Evolutionary conservation across 169 alveolate species (phyloP).

Genomic region (Plasmodium inui): DNA sequence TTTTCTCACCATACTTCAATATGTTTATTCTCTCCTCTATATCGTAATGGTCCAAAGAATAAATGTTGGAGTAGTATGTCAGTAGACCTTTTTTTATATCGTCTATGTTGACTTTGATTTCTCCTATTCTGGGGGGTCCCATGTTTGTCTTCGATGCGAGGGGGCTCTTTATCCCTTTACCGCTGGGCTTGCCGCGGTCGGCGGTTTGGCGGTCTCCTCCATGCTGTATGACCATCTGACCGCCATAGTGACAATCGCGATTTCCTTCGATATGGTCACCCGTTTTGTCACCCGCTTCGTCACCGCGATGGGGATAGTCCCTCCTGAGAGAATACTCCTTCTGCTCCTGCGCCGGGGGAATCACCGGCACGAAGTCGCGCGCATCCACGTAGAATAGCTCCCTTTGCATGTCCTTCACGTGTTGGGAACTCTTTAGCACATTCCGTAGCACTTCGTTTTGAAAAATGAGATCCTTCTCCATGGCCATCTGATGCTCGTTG

Average conservation of each 20-base stretch:
- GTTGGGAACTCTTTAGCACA: conserved; percentile 47
- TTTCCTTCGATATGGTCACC: neutral
- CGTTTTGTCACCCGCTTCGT: neutral
- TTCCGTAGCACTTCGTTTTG: conserved; percentile 64
- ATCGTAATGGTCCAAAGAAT: conserved; percentile 58
- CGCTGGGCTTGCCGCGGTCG: neutral
- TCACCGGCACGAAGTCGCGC: conserved; percentile 32
- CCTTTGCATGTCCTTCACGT: conserved; percentile 70
- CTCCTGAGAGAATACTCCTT: conserved; percentile 31
- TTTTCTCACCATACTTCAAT: conserved; percentile 53
- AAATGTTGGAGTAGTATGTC: conserved; percentile 50
- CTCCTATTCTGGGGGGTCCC: conserved; percentile 37
- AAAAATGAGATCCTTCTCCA: conserved; percentile 24
- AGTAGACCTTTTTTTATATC: conserved; percentile 51
- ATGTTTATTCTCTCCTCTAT: conserved; percentile 61
- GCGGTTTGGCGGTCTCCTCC: neutral
- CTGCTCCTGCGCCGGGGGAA: conserved; percentile 14
- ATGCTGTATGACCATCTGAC: neutral
- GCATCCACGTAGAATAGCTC: conserved; percentile 51
- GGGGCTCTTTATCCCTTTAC: neutral
- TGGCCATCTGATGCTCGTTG: neutral
- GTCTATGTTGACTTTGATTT: conserved; percentile 71
- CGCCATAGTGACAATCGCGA: neutral
- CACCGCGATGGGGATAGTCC: neutral
- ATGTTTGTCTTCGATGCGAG: neutral